Base-by-base conservation (phyloP, 805 yeast genomes). In the Nakazawaea peltata region DNA sequence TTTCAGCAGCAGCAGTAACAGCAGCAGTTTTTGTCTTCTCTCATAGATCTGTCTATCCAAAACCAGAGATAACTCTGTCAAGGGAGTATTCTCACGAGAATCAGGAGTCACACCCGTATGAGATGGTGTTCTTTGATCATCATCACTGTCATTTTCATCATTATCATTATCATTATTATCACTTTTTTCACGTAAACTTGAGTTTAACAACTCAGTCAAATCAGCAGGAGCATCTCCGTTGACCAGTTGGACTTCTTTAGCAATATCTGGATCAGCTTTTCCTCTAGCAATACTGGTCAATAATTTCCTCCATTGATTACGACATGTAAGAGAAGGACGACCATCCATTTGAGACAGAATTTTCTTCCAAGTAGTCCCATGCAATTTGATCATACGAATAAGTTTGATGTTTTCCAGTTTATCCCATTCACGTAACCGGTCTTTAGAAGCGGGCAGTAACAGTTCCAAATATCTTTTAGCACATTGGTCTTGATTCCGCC, bases 401-500 rank as follows among this genome's bases (percentile, higher is more conserved):
- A 88, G 60, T 39, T 61, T 56, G 26, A 81, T 56, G 52, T 88
- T 97, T 53, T 88, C 96, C 8, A 74, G 83, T 19, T 67, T 48
- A 1, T 74, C 62, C 97, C 97, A 88, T 2, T 81, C 77, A 45
- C 85, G 69, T 30, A 86, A 63, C 37, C 96, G 59, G 44, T 81
- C 86, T 41, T 76, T 75, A 8, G 87, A 81, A 19, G 63, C 67
- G 5, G 97, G 96, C 47, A 85, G 92, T 40, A 88, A 56, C 2
- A 86, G 95, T 49, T 88, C 97, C 12, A 79, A 75, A 53, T 84
- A 88, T 47, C 97, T 63, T 50, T 88, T 88, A 2, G 95, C 84
- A 62, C 97, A 88, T 60, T 88, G 97, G 55, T 87, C 96, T 49
- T 87, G 95, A 0, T 94, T 88, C 51, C 97, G 67, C 4, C 95